phyloP scores from a whole-genome alignment of 1,284 basidiomycete genomes.

The Pholiota adiposa region DNA sequence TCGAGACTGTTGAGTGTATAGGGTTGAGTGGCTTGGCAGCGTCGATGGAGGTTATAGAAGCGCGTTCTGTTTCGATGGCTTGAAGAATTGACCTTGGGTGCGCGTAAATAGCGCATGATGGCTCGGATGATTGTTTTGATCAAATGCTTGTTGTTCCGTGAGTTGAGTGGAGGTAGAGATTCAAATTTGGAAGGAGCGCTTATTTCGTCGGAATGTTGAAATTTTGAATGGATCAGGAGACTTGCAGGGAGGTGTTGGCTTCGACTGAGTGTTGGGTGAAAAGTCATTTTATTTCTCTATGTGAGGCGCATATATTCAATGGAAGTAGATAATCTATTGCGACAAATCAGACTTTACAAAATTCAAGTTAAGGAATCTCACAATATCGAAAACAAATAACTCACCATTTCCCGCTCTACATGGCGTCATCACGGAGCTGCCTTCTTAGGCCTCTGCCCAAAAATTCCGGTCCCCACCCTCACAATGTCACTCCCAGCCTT shows the following conservation, averaged over 20 bases:
- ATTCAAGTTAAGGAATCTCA: too few species aligned
- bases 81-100: background rate
- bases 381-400: too few species aligned
- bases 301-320: too few species aligned
- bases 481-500: slow-evolving; percentile 87
- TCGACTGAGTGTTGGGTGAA: too few species aligned
- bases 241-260: too few species aligned
- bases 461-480: slow-evolving; percentile 91
- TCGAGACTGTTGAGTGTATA: too few species aligned
- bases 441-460: slow-evolving; percentile 75
- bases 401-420: background rate
- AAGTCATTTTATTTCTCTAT: background rate
- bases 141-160: background rate
- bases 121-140: slow-evolving; percentile 18
- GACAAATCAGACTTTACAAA: too few species aligned
- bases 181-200: background rate
- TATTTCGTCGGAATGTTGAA: slow-evolving; percentile 11
- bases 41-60: slow-evolving; percentile 6
- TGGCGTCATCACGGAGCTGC: slow-evolving; percentile 5
- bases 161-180: background rate
- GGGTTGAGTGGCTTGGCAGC: slow-evolving; percentile 2
- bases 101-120: slow-evolving; percentile 24
- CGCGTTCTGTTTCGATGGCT: background rate
- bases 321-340: too few species aligned
- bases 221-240: too few species aligned